Evolutionary conservation across 2,329 filamentous ascomycete species (phyloP).

Genomic region (Beauveria scarabaeidicola): DNA sequence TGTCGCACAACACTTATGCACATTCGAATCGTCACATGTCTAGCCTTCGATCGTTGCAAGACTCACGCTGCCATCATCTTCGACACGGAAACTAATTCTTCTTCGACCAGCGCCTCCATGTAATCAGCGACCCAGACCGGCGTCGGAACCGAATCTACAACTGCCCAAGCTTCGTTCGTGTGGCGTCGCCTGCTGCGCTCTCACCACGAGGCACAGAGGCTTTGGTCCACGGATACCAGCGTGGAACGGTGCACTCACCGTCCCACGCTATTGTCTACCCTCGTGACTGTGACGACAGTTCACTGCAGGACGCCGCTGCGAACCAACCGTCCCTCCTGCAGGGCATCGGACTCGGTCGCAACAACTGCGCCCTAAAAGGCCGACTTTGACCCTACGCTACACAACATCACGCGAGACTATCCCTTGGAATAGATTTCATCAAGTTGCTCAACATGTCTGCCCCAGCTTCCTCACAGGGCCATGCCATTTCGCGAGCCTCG

Average conservation of each 20-base stretch:
- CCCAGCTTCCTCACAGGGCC: constrained; percentile 47
- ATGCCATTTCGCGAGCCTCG: constrained; percentile 50
- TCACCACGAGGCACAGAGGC: constrained; percentile 20
- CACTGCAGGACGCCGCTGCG: constrained; percentile 16
- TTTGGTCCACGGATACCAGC: constrained; percentile 22
- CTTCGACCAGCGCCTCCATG: constrained; percentile 6
- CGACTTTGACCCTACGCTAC: constrained; percentile 14
- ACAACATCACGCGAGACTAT: not conserved
- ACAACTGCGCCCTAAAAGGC: not conserved
- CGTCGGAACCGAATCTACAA: not conserved
- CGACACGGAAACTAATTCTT: not conserved
- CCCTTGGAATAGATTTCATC: constrained; percentile 16
- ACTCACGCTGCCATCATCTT: not conserved
- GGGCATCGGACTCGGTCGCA: constrained; percentile 13
- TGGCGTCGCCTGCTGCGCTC: constrained; percentile 18
- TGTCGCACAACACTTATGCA: constrained; percentile 1
- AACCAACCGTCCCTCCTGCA: constrained; percentile 17
- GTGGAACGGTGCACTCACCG: constrained; percentile 33
- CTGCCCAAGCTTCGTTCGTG: constrained; percentile 13
- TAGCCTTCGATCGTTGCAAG: not conserved
- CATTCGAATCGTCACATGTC: not conserved
- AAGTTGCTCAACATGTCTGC: constrained; percentile 48
- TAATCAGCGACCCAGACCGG: constrained; percentile 2
- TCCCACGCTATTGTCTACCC: constrained; percentile 25
- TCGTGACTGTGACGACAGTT: constrained; percentile 13